Evolutionary conservation across 805 yeast species (phyloP), one percentile per base, ranked within the genome.

Genomic region (Candida railenensis): DNA sequence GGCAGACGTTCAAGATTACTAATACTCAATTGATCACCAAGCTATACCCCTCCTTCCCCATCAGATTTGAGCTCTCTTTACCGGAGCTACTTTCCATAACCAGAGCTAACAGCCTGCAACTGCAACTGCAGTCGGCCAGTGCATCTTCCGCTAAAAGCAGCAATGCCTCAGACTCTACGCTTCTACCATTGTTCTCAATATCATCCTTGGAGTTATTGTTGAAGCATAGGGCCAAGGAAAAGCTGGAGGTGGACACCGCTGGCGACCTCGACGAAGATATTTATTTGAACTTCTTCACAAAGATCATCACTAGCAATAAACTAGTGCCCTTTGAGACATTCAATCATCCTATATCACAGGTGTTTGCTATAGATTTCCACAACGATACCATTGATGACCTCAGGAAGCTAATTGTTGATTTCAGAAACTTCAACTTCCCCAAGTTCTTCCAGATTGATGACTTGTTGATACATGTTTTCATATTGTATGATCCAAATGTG

Each of bases 311-410:
- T 3, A 73, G 85, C 11, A 75, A 80, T 12, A 74, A 76, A 5
- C 65, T 87, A 7, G 81, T 88, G 2, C 83, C 92, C 1, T 89
- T 87, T 59, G 97, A 92, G 62, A 83, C 89, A 3, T 83, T 90
- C 62, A 83, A 87, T 53, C 97, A 91, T 59, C 97, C 97, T 0
- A 78, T 89, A 1, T 77, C 88, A 2, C 86, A 90, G 37, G 60
- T 92, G 12, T 74, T 89, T 43, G 83, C 84, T 0, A 71, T 89
- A 3, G 79, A 88, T 19, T 73, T 49, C 43, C 60, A 80, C 19
- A 52, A 65, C 12, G 87, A 83, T 47, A 49, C 77, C 0, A 62
- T 80, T 28, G 82, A 78, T 11, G 63, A 67, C n/a, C 82, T 94
- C 3, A 74, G 85, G 43, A 77, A 76, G 16, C 60, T 81, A 34